A percentile compares a stretch with the other conserved stretches of the same genome.
Conservation (phyloP, 805 yeast species). For the Blastobotrys mokoenaii region DNA sequence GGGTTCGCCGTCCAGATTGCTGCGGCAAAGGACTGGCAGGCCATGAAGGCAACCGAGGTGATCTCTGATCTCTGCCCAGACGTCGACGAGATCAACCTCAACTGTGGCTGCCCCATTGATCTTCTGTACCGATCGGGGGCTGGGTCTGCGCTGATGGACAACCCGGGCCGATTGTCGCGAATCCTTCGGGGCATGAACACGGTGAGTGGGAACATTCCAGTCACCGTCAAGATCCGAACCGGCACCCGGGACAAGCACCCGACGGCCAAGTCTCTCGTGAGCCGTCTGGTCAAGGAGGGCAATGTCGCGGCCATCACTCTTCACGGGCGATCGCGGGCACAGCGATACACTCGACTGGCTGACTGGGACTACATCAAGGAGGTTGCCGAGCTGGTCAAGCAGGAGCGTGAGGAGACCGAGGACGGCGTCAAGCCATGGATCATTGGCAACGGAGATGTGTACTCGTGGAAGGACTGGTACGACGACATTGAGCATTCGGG, state of each 20-base stretch:
- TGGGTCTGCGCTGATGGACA: slow-evolving; percentile 88
- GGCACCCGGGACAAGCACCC: slow-evolving; percentile 83
- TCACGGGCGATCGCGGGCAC: slow-evolving; percentile 96
- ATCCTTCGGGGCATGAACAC: slow-evolving; percentile 84
- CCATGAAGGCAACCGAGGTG: slow-evolving; percentile 84
- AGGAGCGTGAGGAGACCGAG: slow-evolving; percentile 38
- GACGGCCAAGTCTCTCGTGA: slow-evolving; percentile 72
- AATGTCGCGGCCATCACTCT: slow-evolving; percentile 86
- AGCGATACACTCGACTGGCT: slow-evolving; percentile 83
- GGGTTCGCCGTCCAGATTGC: slow-evolving; percentile 95
- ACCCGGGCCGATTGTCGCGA: slow-evolving; percentile 71
- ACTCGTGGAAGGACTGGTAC: slow-evolving; percentile 82
- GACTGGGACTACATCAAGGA: slow-evolving; percentile 85
- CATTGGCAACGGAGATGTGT: slow-evolving; percentile 93
- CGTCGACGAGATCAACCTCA: slow-evolving; percentile 79
- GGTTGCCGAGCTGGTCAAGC: slow-evolving; percentile 61
- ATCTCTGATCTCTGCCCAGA: slow-evolving; percentile 47
- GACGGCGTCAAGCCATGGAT: slow-evolving; percentile 58
- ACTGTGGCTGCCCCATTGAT: slow-evolving; percentile 98
- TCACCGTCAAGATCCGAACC: slow-evolving; percentile 85
- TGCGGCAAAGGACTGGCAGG: slow-evolving; percentile 86
- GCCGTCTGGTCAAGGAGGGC: slow-evolving; percentile 63
- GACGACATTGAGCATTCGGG: slow-evolving; percentile 54
- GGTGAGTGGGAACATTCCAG: slow-evolving; percentile 82
- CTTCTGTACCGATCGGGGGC: slow-evolving; percentile 89